A percentile compares a stretch with the other conserved stretches of the same genome.
phyloP scores from a whole-genome alignment of 495 filamentous ascomycete species.

The Penicillium ucsense region DNA sequence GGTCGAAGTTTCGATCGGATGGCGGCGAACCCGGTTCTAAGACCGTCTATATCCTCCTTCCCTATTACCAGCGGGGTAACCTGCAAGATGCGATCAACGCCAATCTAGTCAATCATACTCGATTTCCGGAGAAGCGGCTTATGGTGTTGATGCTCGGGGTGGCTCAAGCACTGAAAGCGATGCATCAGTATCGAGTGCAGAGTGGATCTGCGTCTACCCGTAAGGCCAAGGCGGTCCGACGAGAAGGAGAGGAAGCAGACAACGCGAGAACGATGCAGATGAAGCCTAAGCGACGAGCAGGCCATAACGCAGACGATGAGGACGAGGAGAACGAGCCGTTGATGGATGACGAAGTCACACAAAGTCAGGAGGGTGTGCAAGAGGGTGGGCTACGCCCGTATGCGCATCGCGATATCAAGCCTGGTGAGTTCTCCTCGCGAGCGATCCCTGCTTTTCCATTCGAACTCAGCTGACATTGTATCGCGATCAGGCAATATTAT shows the following conservation, averaged over 20 bases:
- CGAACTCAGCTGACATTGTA: constrained; percentile 1
- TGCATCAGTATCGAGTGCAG: constrained; percentile 78
- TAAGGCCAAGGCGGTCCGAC: constrained; percentile 51
- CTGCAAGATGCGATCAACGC: constrained; percentile 97
- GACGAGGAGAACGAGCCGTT: constrained; percentile 71
- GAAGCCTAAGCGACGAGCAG: constrained; percentile 40
- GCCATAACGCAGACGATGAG: constrained; percentile 41
- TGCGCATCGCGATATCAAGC: constrained; percentile 95
- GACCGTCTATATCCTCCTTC: constrained; percentile 92
- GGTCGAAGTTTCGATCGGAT: constrained; percentile 48
- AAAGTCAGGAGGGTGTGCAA: constrained; percentile 58
- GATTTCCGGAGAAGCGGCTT: constrained; percentile 77
- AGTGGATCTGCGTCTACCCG: constrained; percentile 42
- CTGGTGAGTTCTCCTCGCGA: constrained; percentile 45
- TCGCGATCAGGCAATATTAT: constrained; percentile 73
- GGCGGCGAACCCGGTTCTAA: constrained; percentile 57
- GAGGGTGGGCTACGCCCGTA: constrained; percentile 71
- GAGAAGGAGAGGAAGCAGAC: constrained; percentile 51
- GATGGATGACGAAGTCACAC: constrained; percentile 74
- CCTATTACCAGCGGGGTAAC: constrained; percentile 90
- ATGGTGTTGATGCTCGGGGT: constrained; percentile 90
- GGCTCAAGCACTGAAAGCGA: constrained; percentile 73
- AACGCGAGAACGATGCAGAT: constrained; percentile 47
- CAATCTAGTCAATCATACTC: constrained; percentile 93
- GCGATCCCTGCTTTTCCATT: not conserved